Conservation (phyloP, 2,329 filamentous ascomycete genomes). For the Geoglossum cookeanum region DNA sequence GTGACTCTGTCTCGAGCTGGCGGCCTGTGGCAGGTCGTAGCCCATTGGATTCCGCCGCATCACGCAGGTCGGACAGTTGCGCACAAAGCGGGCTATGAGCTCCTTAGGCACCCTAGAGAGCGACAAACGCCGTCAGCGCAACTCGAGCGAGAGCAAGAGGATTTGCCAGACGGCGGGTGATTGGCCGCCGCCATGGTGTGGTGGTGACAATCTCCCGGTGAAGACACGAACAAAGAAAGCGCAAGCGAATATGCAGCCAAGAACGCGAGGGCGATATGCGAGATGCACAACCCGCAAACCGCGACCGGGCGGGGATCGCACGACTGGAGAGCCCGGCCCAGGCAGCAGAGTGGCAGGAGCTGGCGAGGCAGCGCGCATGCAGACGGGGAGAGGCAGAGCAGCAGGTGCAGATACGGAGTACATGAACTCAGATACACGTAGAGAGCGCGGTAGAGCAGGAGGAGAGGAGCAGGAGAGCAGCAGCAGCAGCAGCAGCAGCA, state of each 20-base stretch:
- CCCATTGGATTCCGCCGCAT: not conserved
- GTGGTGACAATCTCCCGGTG: not conserved
- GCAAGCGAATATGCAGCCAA: not conserved
- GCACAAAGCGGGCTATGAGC: constrained; percentile 5
- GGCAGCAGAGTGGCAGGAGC: too few relatives aligned
- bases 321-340: too few relatives aligned
- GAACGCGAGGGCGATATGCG: not conserved
- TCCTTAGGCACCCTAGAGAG: constrained; percentile 4
- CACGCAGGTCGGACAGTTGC: constrained; percentile 4
- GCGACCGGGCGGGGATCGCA: not conserved
- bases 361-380: not conserved
- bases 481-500: too few relatives aligned
- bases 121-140: not conserved
- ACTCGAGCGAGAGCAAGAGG: not conserved
- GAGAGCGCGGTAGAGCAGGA: too few relatives aligned
- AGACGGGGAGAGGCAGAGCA: not conserved
- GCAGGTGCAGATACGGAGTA: not conserved
- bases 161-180: too few relatives aligned
- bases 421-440: too few relatives aligned
- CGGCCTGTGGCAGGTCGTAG: not conserved
- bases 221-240: not conserved
- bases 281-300: not conserved
- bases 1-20: not conserved
- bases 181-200: too few relatives aligned
- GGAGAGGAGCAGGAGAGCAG: too few relatives aligned